A percentile compares a stretch with the other conserved stretches of the same genome.
Conservation (phyloP, 495 filamentous ascomycete genomes). For the Immersiella caudata region DNA sequence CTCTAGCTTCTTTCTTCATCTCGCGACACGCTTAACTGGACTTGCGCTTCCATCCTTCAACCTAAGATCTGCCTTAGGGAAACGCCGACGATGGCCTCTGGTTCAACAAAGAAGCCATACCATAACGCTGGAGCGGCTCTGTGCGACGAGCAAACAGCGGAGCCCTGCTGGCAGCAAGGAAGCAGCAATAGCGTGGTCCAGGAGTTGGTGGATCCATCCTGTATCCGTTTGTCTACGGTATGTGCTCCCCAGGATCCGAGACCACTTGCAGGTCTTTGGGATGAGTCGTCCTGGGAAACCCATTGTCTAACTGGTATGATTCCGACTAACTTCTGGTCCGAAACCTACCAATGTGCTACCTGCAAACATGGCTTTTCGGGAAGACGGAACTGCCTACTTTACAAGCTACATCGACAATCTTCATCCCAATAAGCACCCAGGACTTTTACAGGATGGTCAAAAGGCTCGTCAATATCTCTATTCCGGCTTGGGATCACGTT, state of each 20-base stretch:
- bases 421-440: slow-evolving; percentile 51
- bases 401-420: slow-evolving; percentile 69
- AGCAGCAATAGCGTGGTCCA: too few species aligned
- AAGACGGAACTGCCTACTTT: slow-evolving; percentile 62
- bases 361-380: slow-evolving; percentile 51
- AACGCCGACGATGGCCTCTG: too few species aligned
- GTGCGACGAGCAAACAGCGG: too few species aligned
- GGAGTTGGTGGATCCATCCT: slow-evolving; percentile 64
- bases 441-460: slow-evolving; percentile 60
- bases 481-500: slow-evolving; percentile 59
- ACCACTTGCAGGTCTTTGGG: too few species aligned
- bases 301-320: not conserved
- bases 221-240: slow-evolving; percentile 57
- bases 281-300: too few species aligned
- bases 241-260: slow-evolving; percentile 25
- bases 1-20: too few species aligned
- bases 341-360: slow-evolving; percentile 43
- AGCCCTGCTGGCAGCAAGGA: too few species aligned
- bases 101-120: too few species aligned
- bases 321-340: slow-evolving; percentile 44
- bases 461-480: slow-evolving; percentile 48
- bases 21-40: too few species aligned
- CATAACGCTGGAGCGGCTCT: too few species aligned
- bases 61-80: too few species aligned
- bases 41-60: too few species aligned